Conservation (phyloP, 1,284 basidiomycete genomes). For the Cutaneotrichosporon sp. region DNA sequence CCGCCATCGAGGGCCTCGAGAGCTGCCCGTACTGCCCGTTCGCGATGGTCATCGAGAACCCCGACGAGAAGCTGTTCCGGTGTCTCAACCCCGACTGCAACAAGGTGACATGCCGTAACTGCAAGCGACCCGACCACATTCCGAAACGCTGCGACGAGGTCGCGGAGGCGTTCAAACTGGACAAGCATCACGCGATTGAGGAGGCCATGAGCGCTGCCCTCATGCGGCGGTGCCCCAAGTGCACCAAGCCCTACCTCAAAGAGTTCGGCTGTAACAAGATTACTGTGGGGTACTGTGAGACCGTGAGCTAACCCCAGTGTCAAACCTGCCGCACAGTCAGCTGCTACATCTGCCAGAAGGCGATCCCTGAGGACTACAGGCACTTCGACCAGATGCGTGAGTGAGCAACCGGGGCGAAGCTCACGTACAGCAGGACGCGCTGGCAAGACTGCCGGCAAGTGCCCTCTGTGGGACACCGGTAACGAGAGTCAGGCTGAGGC, state of each 20-base stretch:
- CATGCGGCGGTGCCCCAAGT: conserved; percentile 74
- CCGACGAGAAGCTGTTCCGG: conserved; percentile 71
- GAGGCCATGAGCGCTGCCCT: conserved; percentile 86
- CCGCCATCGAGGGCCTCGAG: conserved; percentile 64
- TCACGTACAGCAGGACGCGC: not conserved
- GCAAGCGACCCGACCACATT: conserved; percentile 77
- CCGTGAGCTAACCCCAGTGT: conserved; percentile 52
- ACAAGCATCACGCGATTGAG: conserved; percentile 73
- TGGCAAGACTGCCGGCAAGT: conserved; percentile 54
- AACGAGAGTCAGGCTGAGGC: conserved; percentile 28
- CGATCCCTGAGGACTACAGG: conserved; percentile 63
- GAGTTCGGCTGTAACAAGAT: conserved; percentile 60
- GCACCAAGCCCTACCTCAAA: conserved; percentile 49
- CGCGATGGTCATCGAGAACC: conserved; percentile 72
- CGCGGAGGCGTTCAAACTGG: conserved; percentile 68
- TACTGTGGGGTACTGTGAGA: conserved; percentile 58
- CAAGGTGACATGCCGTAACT: conserved; percentile 71
- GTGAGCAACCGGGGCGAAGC: not conserved
- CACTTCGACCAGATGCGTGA: conserved; percentile 64
- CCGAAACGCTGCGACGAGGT: conserved; percentile 78
- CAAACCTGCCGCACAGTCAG: conserved; percentile 67
- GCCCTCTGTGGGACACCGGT: conserved; percentile 65
- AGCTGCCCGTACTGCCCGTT: conserved; percentile 86
- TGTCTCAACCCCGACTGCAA: conserved; percentile 73
- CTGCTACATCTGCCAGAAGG: conserved; percentile 73